phyloP scores from a whole-genome alignment of 2,329 filamentous ascomycete species.

The Clonostachys sp. region DNA sequence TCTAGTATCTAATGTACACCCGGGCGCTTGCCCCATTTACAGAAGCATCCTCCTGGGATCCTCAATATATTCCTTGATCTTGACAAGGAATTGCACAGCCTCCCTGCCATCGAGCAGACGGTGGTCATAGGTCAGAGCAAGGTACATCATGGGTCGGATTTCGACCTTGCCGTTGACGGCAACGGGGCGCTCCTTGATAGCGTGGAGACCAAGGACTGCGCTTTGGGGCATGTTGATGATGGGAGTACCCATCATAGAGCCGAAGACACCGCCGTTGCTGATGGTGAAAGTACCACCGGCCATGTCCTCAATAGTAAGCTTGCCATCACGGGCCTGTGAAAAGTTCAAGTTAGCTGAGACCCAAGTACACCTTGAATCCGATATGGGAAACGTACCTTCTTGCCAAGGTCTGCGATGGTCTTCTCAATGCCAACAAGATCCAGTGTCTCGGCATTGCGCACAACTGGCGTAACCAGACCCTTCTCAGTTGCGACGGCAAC shows the following conservation, averaged over 20 bases:
- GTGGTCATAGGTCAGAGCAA: constrained; percentile 96
- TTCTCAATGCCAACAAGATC: constrained; percentile 87
- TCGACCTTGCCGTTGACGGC: constrained; percentile 91
- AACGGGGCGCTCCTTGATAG: constrained; percentile 91
- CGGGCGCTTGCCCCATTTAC: constrained; percentile 15
- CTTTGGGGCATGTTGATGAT: constrained; percentile 98
- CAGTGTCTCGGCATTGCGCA: constrained; percentile 86
- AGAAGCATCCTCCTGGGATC: constrained; percentile 90
- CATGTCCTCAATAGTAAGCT: constrained; percentile 99
- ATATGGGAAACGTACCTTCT: constrained; percentile 63
- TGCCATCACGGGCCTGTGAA: constrained; percentile 79
- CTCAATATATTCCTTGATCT: constrained; percentile 97
- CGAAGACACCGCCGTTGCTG: constrained; percentile 95
- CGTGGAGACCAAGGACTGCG: constrained; percentile 86
- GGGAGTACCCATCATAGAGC: constrained; percentile 93
- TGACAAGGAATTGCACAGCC: constrained; percentile 92
- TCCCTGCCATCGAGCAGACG: constrained; percentile 91
- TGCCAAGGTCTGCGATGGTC: constrained; percentile 79
- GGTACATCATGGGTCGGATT: constrained; percentile 99
- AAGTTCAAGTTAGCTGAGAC: background rate
- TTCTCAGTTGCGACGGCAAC: constrained; percentile 97
- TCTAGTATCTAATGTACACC: too few relatives aligned
- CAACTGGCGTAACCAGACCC: constrained; percentile 92
- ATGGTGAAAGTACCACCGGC: constrained; percentile 97
- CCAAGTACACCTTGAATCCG: background rate